phyloP scores from a whole-genome alignment of 257 asterid species.

The Lavandula angustifolia region DNA sequence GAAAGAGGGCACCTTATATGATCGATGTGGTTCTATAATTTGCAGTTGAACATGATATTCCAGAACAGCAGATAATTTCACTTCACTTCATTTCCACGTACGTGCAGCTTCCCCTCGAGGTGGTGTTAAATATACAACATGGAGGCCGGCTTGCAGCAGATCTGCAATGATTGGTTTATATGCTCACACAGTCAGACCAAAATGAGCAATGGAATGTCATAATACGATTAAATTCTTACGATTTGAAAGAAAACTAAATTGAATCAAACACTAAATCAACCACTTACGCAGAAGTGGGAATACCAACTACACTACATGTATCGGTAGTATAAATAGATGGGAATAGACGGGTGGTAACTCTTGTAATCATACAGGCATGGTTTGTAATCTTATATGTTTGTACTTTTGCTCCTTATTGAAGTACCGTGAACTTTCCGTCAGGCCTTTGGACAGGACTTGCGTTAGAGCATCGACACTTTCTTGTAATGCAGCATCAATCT shows the following conservation, averaged over 20 bases:
- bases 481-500: constrained; percentile 75
- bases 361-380: constrained; percentile 56
- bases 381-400: constrained; percentile 77
- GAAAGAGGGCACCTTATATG: not conserved
- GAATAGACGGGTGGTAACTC: constrained; percentile 29
- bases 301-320: too few relatives aligned
- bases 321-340: too few relatives aligned
- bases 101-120: not conserved
- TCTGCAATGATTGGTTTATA: not conserved
- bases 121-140: not conserved
- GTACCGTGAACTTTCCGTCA: constrained; percentile 66
- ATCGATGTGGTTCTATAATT: not conserved
- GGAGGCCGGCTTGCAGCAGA: constrained; percentile 14
- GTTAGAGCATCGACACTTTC: constrained; percentile 76
- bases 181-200: not conserved
- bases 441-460: constrained; percentile 66
- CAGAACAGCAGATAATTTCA: constrained; percentile 13
- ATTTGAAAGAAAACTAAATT: constrained; percentile 3
- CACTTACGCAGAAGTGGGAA: too few relatives aligned
- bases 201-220: not conserved
- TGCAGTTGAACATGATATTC: not conserved
- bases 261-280: too few relatives aligned
- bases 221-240: not conserved
- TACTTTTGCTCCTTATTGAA: constrained; percentile 82
- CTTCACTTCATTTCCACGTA: not conserved